phyloP scores from a whole-genome alignment of 257 asterid species.

The Prunella vulgaris region DNA sequence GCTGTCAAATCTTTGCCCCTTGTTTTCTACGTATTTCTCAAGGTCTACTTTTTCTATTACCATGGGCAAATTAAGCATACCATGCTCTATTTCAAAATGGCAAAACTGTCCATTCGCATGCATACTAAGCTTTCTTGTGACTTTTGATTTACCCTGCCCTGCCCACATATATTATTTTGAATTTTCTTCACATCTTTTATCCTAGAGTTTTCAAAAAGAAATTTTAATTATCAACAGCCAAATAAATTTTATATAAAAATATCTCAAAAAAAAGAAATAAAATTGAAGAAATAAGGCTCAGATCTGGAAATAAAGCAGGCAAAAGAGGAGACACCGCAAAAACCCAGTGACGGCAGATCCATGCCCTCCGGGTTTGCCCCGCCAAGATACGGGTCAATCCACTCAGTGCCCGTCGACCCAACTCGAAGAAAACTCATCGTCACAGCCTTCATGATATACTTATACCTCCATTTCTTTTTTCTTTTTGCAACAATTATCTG shows the following conservation, averaged over 20 bases:
- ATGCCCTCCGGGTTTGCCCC: constrained; percentile 27
- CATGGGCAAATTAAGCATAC: background rate
- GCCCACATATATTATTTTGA: too few relatives aligned
- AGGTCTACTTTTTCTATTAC: background rate
- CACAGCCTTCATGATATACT: constrained; percentile 13
- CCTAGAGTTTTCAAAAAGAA: too few relatives aligned
- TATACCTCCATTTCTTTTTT: background rate
- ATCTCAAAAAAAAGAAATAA: background rate
- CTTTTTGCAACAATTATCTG: too few relatives aligned
- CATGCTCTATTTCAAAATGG: background rate
- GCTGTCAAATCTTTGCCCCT: background rate
- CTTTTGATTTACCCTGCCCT: too few relatives aligned
- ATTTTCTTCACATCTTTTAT: too few relatives aligned
- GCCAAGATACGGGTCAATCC: constrained; percentile 38
- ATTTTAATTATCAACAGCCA: background rate
- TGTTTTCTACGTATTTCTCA: background rate
- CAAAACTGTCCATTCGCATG: too few relatives aligned
- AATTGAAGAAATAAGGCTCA: constrained; percentile 24
- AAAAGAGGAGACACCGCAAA: constrained; percentile 28
- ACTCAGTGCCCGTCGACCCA: constrained; percentile 29
- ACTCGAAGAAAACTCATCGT: constrained; percentile 21
- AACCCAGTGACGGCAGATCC: background rate
- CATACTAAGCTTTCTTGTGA: too few relatives aligned
- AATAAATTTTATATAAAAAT: background rate
- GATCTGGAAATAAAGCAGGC: constrained; percentile 26